Base-by-base conservation (phyloP, 1,139 yeast species). In the Suhomyces wounanorum region DNA sequence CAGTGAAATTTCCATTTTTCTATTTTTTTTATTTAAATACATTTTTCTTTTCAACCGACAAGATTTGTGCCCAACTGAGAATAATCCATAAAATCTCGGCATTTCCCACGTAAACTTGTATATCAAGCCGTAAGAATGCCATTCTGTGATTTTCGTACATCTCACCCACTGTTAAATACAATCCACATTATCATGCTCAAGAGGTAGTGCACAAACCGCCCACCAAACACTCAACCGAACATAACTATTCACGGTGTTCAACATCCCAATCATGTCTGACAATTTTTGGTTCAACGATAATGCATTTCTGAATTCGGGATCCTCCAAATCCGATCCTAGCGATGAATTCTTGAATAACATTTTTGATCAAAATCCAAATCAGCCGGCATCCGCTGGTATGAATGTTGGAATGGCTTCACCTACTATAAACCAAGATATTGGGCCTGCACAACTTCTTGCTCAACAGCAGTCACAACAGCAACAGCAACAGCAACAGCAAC, bases 261-360 rank as follows among this genome's bases (percentile, higher is more conserved):
- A 33, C 39, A 18, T 17, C 21, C 42, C 37, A 37, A 37, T 31
- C 46, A 75, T 75, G 80, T 64, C 76, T 16, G 77, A 72, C 47
- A 72, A 68, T 60, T 71, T 70, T 60, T 76, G 80, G 78, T 68
- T 75, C 59, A 73, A 74, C 61, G 79, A 75, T 50, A 67, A 64
- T 52, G 77, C 75, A 50, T 72, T 73, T 53, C 66, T 55, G 59
- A 64, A 57, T 45, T 52, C 55, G 36, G 57, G 52, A 40, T 54
- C 52, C 50, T 60, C 58, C 40, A 54, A 53, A 47, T 47, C 50
- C 9, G 59, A 56, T 16, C 44, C 43, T 33, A 64, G 62, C 26
- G 77, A 71, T 49, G 78, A 72, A 44, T 72, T 74, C 57, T 61
- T 74, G 52, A 68, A 64, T 55, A 68, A 70, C 23, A 68, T 75